phyloP scores from a whole-genome alignment of 2,329 filamentous ascomycete species.

The Pochonia chlamydosporia region DNA sequence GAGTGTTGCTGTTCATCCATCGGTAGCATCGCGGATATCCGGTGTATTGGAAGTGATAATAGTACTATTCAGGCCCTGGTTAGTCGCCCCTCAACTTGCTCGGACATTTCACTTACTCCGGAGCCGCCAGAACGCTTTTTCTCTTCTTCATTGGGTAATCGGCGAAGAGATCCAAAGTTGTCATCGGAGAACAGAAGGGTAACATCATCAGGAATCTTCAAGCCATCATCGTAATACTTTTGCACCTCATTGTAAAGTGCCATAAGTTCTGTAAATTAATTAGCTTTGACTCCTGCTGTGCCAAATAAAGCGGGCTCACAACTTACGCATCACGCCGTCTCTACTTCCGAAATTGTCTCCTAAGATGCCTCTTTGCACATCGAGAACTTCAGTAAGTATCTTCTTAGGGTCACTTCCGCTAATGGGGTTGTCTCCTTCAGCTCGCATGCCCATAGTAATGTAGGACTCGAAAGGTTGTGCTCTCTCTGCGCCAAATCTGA shows the following conservation, averaged over 20 bases:
- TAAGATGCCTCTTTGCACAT: conserved; percentile 48
- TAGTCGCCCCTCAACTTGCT: conserved; percentile 11
- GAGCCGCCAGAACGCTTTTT: conserved; percentile 46
- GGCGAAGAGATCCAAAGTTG: conserved; percentile 54
- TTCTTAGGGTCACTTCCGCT: conserved; percentile 43
- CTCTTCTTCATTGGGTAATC: conserved; percentile 50
- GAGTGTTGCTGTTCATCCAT: conserved; percentile 57
- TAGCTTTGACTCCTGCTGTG: neutral
- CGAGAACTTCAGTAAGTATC: conserved; percentile 47
- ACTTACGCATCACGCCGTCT: conserved; percentile 34
- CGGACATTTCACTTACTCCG: conserved; percentile 37
- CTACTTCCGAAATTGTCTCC: conserved; percentile 41
- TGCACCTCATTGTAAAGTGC: conserved; percentile 63
- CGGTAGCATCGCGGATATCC: conserved; percentile 55
- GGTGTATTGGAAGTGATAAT: conserved; percentile 57
- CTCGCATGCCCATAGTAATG: conserved; percentile 55
- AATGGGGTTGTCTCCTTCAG: conserved; percentile 50
- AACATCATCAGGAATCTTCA: conserved; percentile 54
- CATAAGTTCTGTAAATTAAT: conserved; percentile 43
- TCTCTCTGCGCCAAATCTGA: conserved; percentile 48
- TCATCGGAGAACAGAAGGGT: conserved; percentile 59
- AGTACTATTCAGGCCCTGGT: conserved; percentile 24
- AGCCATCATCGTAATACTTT: conserved; percentile 54
- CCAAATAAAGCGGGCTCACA: neutral
- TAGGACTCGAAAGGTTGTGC: conserved; percentile 53